A percentile compares a stretch with the other conserved stretches of the same genome.
These are phyloP conservation scores for Fusarium kyushuense DNA, from an alignment of 2,329 filamentous ascomycete genomes.

Conservation along the genomic window DNA sequence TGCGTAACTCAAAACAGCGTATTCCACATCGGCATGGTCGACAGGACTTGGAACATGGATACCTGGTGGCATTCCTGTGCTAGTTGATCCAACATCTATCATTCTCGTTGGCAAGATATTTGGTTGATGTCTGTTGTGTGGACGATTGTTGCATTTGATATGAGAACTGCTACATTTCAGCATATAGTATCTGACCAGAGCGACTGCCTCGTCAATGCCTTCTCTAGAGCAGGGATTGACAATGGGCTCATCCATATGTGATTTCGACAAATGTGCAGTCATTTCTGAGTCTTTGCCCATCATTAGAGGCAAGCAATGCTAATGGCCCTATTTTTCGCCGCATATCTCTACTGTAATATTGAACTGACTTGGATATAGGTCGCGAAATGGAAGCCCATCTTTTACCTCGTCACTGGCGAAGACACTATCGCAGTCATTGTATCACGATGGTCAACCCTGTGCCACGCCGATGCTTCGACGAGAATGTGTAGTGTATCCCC, in stretches of 20 bases:
- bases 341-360: neutral
- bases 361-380: neutral
- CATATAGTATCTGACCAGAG: neutral
- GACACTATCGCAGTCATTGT: neutral
- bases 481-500: neutral
- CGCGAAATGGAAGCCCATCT: neutral
- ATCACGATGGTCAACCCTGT: too few relatives aligned
- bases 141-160: neutral
- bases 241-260: neutral
- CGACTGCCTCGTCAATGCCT: neutral
- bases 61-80: neutral
- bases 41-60: neutral
- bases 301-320: neutral
- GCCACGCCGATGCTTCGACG: neutral
- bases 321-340: neutral
- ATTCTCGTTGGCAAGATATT: conserved; percentile 4
- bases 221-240: neutral
- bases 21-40: neutral
- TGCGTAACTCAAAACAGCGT: conserved; percentile 13
- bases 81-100: neutral
- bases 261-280: too few relatives aligned
- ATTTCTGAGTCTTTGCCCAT: neutral
- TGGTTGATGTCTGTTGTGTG: too few relatives aligned
- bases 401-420: neutral
- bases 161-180: neutral